Base-by-base conservation (phyloP, 768 basidiomycete species). In the Lentinula boryana region DNA sequence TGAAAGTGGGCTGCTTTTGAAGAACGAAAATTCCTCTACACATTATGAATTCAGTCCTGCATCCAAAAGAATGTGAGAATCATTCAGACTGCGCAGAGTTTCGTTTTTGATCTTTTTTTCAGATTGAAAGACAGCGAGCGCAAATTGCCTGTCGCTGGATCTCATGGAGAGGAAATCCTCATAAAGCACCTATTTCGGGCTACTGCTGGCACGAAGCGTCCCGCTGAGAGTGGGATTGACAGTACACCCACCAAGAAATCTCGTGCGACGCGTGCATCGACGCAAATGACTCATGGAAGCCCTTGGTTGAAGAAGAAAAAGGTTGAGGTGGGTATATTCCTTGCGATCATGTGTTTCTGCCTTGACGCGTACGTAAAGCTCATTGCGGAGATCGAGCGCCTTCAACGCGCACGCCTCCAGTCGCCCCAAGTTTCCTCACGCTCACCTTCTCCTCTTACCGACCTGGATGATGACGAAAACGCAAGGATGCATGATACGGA, bases 361-460 rank as follows among this genome's bases (percentile, higher is more conserved):
- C n/a, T n/a, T 48, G 5, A 51, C 23, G 16, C 13, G 15, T 51
- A 13, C 23, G 9, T 56, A 4, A 55, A 56, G 55, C 55, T 56
- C 8, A 8, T 56, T 9, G 40, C 18, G 9, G 21, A 23, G 13
- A 23, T 27, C 13, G 40, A 56, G 38, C 23, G 38, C 27, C 21
- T 55, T 3, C 35, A 55, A 21, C 7, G 35, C 12, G 55, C 43
- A 18, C 18, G 18, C 9, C 33, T 54, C n/a, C 53, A 38, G 36
- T 23, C 32, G 10, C 53, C 16, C 6, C 55, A 23, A 40, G 13
- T 27, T 15, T 4, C 23, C 6, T 43, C 23, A 0, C 40, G 23
- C n/a, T 40, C 55, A n/a, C 55, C 38, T 41, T 56, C 55, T 7
- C 55, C 55, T 16, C 55, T 56, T n/a, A 56, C 55, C 13, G 36